phyloP scores from a whole-genome alignment of 495 filamentous ascomycete genomes.

The Hyaloscypha finlandica region DNA sequence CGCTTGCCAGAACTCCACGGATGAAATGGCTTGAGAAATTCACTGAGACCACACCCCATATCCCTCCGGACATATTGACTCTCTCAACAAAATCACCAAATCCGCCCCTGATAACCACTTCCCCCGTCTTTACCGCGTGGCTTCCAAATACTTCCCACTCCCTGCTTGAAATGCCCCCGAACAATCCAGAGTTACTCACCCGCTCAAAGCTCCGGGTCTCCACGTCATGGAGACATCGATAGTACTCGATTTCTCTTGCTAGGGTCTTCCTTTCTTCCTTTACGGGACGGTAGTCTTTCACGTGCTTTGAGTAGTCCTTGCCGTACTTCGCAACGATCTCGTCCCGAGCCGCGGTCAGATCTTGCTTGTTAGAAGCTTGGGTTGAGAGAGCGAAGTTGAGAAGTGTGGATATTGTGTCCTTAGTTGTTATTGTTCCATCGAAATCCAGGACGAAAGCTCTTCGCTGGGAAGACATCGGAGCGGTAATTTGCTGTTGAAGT shows the following conservation, averaged over 20 bases:
- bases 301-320: conserved; percentile 17
- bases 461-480: not conserved
- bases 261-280: conserved; percentile 15
- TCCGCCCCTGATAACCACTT: conserved; percentile 25
- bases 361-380: conserved; percentile 1
- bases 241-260: conserved; percentile 19
- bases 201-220: conserved; percentile 25
- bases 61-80: not conserved
- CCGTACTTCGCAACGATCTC: conserved; percentile 20
- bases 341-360: conserved; percentile 14
- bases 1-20: conserved; percentile 21
- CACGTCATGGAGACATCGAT: conserved; percentile 14
- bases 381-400: conserved; percentile 9
- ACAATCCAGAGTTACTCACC: conserved; percentile 26
- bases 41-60: conserved; percentile 26
- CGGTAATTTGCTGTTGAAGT: not conserved
- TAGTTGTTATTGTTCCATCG: conserved; percentile 29
- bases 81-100: conserved; percentile 18
- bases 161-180: conserved; percentile 15
- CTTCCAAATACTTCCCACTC: conserved; percentile 19
- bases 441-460: conserved; percentile 27
- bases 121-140: conserved; percentile 14
- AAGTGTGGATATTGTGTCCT: conserved; percentile 25
- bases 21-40: conserved; percentile 29
- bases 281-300: conserved; percentile 8